Base-by-base conservation (phyloP, 306 rosid genomes). In the Trifolium subterraneum region DNA sequence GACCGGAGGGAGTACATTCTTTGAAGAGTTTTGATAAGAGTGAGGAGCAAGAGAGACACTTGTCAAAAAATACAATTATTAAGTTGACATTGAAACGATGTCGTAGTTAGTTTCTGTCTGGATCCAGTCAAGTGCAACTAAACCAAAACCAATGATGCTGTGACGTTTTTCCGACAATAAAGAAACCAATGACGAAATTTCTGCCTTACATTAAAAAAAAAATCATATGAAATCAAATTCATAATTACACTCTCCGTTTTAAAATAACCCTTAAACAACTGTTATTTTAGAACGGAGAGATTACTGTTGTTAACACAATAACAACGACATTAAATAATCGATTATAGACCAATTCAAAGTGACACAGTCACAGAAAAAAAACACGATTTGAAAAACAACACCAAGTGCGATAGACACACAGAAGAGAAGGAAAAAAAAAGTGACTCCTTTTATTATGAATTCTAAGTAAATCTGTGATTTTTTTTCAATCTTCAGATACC, bases 101-200 rank as follows among this genome's bases (percentile, higher is more conserved):
- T 16, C 14, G 27, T 11, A 31, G 15, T 12, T 20, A 62, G 54
- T 51, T 69, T 79, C 20, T 16, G 72, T 13, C 63, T 65, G 50
- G 77, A 66, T 83, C 77, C 77, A 52, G 36, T 60, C 72, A 39
- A 70, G 78, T 70, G 4, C 75, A 60, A 71, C 73, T 77, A 74
- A 31, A 71, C 71, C 65, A 83, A 76, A 50, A 71, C 74, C 72
- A 83, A 79, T 72, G 78, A 80, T 60, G 79, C 12, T 16, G 68
- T 63, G 16, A 19, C 48, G 64, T 62, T 80, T 64, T 71, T 39
- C 75, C 42, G 64, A 22, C 31, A 80, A 31, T 68, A 64, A 71
- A 33, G 54, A 75, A 70, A 68, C 72, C 73, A 78, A 75, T 74
- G 71, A 55, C 73, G 15, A 73, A 76, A 14, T 75, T 81, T 81